Conservation (phyloP, 768 basidiomycete genomes). For the Kwoniella newhampshirensis region DNA sequence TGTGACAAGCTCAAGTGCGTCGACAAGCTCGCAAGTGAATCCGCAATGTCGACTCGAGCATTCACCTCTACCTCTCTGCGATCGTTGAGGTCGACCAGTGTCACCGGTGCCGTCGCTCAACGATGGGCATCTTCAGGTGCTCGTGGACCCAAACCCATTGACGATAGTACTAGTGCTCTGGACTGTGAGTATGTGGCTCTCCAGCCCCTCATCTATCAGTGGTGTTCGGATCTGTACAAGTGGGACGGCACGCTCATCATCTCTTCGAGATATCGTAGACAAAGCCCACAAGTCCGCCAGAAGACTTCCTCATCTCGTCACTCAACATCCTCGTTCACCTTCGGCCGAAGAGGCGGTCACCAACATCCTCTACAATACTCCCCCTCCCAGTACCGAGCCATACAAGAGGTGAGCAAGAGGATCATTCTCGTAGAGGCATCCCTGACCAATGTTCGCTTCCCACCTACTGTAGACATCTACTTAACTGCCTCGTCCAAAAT, state of each 20-base stretch:
- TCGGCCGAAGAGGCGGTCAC: constrained; percentile 95
- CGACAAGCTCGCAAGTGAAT: no score
- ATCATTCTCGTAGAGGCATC: no score
- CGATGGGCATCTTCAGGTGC: constrained; percentile 31
- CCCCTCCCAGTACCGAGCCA: constrained; percentile 83
- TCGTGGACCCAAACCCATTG: constrained; percentile 60
- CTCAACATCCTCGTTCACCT: constrained; percentile 77
- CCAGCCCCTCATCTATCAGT: not conserved
- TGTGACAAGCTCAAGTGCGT: not conserved
- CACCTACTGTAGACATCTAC: constrained; percentile 66
- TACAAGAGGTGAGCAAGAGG: constrained; percentile 57
- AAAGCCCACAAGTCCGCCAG: constrained; percentile 43
- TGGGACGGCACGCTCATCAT: not conserved
- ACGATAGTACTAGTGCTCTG: constrained; percentile 90
- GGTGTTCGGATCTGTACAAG: no score
- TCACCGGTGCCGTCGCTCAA: constrained; percentile 1
- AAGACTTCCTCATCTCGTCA: constrained; percentile 55
- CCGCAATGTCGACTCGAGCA: constrained; percentile 24
- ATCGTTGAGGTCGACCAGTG: not conserved
- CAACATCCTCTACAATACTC: constrained; percentile 95
- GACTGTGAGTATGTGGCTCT: constrained; percentile 62
- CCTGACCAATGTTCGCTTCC: no score
- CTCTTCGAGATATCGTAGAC: no score
- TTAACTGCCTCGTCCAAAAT: constrained; percentile 98
- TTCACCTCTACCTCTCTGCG: constrained; percentile 12